Conservation (phyloP, 148 eudicot species). For the Camellia lanceoleosa region DNA sequence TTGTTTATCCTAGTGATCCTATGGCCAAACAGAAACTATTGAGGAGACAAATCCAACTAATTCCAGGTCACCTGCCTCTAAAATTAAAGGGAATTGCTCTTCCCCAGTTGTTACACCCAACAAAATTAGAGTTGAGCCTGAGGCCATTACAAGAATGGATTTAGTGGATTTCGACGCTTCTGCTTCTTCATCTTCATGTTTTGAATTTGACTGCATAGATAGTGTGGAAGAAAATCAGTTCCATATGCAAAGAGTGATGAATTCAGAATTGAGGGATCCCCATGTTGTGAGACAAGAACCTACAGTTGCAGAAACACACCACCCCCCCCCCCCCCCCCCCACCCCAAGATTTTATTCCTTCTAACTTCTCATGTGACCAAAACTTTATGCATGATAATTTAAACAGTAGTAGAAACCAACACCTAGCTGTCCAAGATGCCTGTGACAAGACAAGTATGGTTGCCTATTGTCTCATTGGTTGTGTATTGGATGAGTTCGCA, state of each 20-base stretch:
- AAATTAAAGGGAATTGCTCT: slow-evolving; percentile 9
- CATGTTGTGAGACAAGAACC: background rate
- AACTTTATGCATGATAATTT: slow-evolving; percentile 15
- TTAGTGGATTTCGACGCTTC: slow-evolving; percentile 12
- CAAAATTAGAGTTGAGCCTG: slow-evolving; percentile 16
- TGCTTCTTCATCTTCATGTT: slow-evolving; percentile 12
- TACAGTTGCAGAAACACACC: background rate
- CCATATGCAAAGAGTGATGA: background rate
- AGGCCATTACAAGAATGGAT: slow-evolving; percentile 11
- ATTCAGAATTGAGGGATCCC: background rate
- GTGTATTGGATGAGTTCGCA: slow-evolving; percentile 45
- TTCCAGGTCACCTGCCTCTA: slow-evolving; percentile 17
- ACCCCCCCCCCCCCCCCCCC: background rate
- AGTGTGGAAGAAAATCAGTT: background rate
- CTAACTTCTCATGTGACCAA: slow-evolving; percentile 13
- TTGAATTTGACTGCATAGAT: slow-evolving; percentile 11
- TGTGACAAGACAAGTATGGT: slow-evolving; percentile 68
- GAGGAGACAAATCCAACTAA: slow-evolving; percentile 34
- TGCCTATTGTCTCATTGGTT: slow-evolving; percentile 56
- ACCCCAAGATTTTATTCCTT: slow-evolving; percentile 14
- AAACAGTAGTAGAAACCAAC: slow-evolving; percentile 35
- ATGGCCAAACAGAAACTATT: slow-evolving; percentile 40
- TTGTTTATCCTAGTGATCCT: slow-evolving; percentile 19
- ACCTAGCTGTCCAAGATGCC: slow-evolving; percentile 65
- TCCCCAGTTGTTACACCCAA: slow-evolving; percentile 15